phyloP scores from a whole-genome alignment of 2,329 filamentous ascomycete genomes.

The Fusarium tuaranense region DNA sequence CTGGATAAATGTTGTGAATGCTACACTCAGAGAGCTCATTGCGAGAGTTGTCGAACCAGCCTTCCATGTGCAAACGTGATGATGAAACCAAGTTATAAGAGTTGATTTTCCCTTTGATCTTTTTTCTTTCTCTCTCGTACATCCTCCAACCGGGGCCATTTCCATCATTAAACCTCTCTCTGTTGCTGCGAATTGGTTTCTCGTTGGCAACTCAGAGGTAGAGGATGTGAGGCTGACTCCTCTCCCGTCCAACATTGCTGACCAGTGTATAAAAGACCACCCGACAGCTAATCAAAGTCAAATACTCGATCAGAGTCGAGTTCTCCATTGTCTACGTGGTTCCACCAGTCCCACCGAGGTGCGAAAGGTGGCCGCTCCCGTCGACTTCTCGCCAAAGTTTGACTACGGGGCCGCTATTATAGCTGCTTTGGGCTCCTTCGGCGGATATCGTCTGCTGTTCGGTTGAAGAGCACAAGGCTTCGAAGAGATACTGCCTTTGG shows the following conservation, averaged over 20 bases:
- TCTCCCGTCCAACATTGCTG: background rate
- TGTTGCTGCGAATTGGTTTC: background rate
- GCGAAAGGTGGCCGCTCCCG: background rate
- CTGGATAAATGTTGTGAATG: background rate
- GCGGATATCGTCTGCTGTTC: background rate
- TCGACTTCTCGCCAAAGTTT: background rate
- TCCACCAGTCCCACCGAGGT: background rate
- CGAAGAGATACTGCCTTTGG: background rate
- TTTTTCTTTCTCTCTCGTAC: background rate
- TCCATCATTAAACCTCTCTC: background rate
- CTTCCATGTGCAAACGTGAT: background rate
- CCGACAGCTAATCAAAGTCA: background rate
- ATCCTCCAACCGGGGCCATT: background rate
- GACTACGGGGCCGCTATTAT: background rate
- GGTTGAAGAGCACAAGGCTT: background rate
- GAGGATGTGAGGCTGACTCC: background rate
- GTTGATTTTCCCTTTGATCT: background rate
- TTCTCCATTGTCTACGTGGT: background rate
- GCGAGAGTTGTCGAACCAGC: background rate
- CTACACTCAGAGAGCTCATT: background rate
- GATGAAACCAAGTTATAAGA: background rate
- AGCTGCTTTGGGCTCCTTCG: background rate
- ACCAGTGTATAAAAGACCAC: background rate
- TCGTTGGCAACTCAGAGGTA: background rate
- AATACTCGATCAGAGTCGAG: background rate